Percentiles rank a stretch among this genome's conserved stretches.
Conservation (phyloP, 768 basidiomycete genomes). For the Amanita exitialis region DNA sequence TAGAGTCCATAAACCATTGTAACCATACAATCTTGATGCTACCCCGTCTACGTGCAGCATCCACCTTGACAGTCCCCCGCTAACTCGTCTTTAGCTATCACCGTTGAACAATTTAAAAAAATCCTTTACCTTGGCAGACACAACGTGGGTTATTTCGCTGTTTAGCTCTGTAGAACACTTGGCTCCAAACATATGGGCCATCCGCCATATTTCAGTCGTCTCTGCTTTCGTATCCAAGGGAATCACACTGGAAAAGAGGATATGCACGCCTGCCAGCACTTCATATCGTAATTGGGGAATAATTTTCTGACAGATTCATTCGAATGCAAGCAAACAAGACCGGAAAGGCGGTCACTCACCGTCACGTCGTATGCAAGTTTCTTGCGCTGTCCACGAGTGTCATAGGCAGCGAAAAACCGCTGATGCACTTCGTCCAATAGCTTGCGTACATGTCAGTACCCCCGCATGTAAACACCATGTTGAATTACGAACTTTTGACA, state of each 20-base stretch:
- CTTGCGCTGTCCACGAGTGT: constrained; percentile 20
- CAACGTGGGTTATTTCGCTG: constrained; percentile 73
- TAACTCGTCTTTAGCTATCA: constrained; percentile 18
- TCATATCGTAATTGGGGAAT: constrained; percentile 72
- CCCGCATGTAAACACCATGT: background rate
- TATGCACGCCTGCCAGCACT: constrained; percentile 69
- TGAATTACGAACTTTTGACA: constrained; percentile 52
- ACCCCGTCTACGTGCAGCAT: constrained; percentile 66
- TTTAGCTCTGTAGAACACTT: constrained; percentile 62
- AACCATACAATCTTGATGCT: constrained; percentile 80
- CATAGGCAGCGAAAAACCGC: constrained; percentile 66
- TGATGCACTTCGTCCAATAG: constrained; percentile 74
- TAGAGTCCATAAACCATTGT: constrained; percentile 82
- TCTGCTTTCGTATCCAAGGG: constrained; percentile 80
- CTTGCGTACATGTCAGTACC: constrained; percentile 26
- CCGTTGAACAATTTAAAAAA: background rate
- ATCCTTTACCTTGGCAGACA: constrained; percentile 68
- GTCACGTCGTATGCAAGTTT: constrained; percentile 59
- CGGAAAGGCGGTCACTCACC: constrained; percentile 32
- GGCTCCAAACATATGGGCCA: constrained; percentile 86
- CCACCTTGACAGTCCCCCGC: constrained; percentile 90
- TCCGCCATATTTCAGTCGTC: constrained; percentile 74
- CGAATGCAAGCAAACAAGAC: constrained; percentile 3
- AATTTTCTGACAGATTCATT: constrained; percentile 45
- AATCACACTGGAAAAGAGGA: constrained; percentile 93